Evolutionary conservation across 306 rosid species (phyloP).

Genomic region (Medicago lupulina): DNA sequence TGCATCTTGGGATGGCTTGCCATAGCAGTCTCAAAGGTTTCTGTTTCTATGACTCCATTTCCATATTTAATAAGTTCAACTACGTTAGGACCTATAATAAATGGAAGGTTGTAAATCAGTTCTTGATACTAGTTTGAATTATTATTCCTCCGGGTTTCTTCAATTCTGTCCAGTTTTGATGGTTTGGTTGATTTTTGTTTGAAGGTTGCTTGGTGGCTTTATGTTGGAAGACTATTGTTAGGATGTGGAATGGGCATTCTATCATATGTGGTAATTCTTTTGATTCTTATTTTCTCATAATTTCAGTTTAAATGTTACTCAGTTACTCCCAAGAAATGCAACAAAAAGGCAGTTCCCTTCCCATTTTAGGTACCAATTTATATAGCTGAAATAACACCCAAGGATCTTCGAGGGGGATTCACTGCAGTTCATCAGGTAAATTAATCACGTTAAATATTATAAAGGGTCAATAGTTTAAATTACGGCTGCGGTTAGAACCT

Average conservation of each 20-base stretch:
- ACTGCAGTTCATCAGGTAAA: slow-evolving; percentile 71
- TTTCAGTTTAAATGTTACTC: no score
- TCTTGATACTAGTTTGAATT: no score
- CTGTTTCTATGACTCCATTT: slow-evolving; percentile 11
- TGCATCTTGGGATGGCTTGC: slow-evolving; percentile 85
- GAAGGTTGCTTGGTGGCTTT: slow-evolving; percentile 78
- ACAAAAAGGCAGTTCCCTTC: no score
- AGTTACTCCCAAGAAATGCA: no score
- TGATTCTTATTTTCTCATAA: no score
- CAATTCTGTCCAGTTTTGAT: neutral
- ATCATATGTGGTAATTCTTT: slow-evolving; percentile 87
- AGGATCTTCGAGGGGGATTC: slow-evolving; percentile 75
- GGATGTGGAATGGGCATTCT: slow-evolving; percentile 90
- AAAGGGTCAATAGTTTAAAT: no score
- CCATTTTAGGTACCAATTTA: slow-evolving; percentile 76
- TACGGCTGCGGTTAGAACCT: no score
- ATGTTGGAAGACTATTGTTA: slow-evolving; percentile 75
- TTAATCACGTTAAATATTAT: neutral
- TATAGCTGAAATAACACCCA: slow-evolving; percentile 76
- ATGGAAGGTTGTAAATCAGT: neutral
- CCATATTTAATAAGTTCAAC: neutral
- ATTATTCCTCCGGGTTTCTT: no score
- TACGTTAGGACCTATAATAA: neutral
- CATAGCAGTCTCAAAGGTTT: slow-evolving; percentile 69
- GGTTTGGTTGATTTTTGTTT: slow-evolving; percentile 37